A percentile compares a stretch with the other conserved stretches of the same genome.
These are phyloP conservation scores for Ogataea ganodermae DNA, from an alignment of 805 yeast genomes.

Conservation along the genomic window DNA sequence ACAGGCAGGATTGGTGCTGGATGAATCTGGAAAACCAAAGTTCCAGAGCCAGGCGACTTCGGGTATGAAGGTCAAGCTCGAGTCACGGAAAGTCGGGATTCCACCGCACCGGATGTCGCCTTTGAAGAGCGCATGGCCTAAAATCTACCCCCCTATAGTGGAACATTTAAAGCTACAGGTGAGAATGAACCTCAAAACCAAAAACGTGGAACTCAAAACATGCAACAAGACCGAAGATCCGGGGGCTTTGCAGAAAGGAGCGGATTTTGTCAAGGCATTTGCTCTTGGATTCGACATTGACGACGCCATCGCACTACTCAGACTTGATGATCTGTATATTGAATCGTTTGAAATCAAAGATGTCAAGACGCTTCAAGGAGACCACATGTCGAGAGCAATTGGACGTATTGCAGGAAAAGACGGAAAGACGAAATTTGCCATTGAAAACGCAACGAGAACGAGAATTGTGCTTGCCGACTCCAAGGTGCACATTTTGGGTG, in stretches of 20 bases:
- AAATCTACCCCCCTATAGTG: conserved; percentile 92
- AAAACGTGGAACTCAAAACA: conserved; percentile 85
- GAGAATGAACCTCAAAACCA: conserved; percentile 89
- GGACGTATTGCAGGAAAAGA: conserved; percentile 99
- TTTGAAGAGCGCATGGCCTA: conserved; percentile 84
- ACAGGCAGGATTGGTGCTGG: conserved; percentile 56
- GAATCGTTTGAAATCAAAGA: conserved; percentile 97
- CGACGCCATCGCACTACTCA: conserved; percentile 91
- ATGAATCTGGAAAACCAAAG: conserved; percentile 86
- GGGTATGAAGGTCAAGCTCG: conserved; percentile 70
- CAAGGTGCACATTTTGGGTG: conserved; percentile 95
- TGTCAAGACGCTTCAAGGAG: conserved; percentile 93
- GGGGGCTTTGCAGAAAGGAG: conserved; percentile 96
- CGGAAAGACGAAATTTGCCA: conserved; percentile 97
- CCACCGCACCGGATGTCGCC: conserved; percentile 99
- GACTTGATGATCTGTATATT: conserved; percentile 93
- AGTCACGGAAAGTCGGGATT: conserved; percentile 84
- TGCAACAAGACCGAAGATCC: conserved; percentile 82
- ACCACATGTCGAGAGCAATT: conserved; percentile 96
- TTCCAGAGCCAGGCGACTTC: conserved; percentile 71
- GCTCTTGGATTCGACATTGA: conserved; percentile 95
- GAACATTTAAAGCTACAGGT: conserved; percentile 94
- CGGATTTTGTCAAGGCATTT: conserved; percentile 94
- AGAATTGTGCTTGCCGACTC: conserved; percentile 97
- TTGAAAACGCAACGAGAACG: conserved; percentile 97